Conservation (phyloP, 192 early-diverging fungal species). For the Anaeromyces robustus region DNA sequence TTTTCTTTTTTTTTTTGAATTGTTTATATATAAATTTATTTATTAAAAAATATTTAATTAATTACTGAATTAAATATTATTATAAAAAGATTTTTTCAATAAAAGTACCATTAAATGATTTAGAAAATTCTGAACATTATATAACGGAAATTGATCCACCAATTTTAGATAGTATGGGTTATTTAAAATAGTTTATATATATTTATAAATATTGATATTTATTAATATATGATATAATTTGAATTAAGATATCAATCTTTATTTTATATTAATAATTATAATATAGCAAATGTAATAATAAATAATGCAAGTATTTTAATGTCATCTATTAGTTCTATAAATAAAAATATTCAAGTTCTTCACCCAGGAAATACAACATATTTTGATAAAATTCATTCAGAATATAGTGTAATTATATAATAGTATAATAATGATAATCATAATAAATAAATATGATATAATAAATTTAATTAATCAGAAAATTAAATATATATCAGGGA, state of each 20-base stretch:
- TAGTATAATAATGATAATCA: background rate
- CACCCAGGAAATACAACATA: constrained; percentile 44
- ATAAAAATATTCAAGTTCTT: constrained; percentile 30
- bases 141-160: constrained; percentile 30
- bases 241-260: too few relatives aligned
- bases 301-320: constrained; percentile 23
- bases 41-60: background rate
- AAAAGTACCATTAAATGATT: constrained; percentile 13
- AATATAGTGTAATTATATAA: constrained; percentile 14
- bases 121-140: constrained; percentile 8
- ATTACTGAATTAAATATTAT: too few relatives aligned
- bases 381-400: constrained; percentile 32
- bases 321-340: constrained; percentile 21
- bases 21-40: constrained; percentile 7
- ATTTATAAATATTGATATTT: too few relatives aligned
- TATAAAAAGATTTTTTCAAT: constrained; percentile 12
- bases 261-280: too few relatives aligned
- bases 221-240: too few relatives aligned
- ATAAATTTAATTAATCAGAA: background rate
- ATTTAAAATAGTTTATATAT: too few relatives aligned
- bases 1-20: background rate
- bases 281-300: constrained; percentile 21
- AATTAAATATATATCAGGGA: constrained; percentile 4
- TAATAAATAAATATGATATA: too few relatives aligned
- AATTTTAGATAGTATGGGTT: constrained; percentile 21